Evolutionary conservation across 2,329 filamentous ascomycete genomes (phyloP).

Genomic region (Cryphonectria radicalis): DNA sequence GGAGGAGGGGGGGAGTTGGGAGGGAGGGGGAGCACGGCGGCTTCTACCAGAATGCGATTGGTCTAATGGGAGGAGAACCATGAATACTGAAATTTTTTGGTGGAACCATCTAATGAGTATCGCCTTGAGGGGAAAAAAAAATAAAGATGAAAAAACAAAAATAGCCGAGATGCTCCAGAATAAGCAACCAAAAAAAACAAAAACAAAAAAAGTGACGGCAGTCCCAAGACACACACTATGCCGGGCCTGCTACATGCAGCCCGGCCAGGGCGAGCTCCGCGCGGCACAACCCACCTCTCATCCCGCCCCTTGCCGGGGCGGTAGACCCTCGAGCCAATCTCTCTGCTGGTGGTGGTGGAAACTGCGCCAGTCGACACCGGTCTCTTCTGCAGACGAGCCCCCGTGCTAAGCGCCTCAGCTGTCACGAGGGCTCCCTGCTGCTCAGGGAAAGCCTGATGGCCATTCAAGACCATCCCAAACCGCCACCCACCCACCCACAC

Average conservation of each 20-base stretch:
- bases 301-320: background rate
- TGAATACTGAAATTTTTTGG: slow-evolving; percentile 20
- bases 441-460: background rate
- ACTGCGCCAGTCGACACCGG: background rate
- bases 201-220: too few relatives aligned
- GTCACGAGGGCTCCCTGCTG: background rate
- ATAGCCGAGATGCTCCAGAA: slow-evolving; percentile 5
- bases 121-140: slow-evolving; percentile 14
- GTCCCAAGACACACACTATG: background rate
- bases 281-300: background rate
- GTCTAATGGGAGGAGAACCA: slow-evolving; percentile 6
- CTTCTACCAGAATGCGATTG: background rate
- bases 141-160: background rate
- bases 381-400: background rate
- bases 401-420: background rate
- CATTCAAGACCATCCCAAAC: background rate
- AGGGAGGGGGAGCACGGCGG: too few relatives aligned
- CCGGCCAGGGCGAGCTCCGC: background rate
- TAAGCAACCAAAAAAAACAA: background rate
- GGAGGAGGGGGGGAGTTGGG: too few relatives aligned
- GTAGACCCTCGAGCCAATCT: background rate
- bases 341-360: background rate
- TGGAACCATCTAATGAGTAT: slow-evolving; percentile 27
- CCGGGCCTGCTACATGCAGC: background rate
- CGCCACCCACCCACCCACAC: too few relatives aligned